Percentiles rank a stretch among this genome's conserved stretches.
These are phyloP conservation scores for Exophiala aquamarina DNA, from an alignment of 2,329 filamentous ascomycete genomes.

Conservation along the genomic window DNA sequence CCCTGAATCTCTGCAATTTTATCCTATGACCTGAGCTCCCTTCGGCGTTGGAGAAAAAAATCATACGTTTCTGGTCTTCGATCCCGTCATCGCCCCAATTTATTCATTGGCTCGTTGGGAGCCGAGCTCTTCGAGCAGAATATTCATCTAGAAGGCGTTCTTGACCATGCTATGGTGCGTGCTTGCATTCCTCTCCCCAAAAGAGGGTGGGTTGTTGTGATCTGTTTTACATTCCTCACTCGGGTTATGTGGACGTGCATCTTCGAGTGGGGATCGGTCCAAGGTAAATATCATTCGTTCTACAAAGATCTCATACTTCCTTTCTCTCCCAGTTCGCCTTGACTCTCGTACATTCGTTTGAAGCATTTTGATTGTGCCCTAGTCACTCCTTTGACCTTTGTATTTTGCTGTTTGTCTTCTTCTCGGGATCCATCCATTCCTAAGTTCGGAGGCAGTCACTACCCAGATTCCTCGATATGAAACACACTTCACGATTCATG, in stretches of 20 bases:
- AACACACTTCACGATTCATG: constrained; percentile 16
- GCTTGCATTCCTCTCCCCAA: constrained; percentile 14
- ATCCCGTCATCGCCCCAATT: not conserved
- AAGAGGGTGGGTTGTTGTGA: constrained; percentile 9
- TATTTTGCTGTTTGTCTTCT: constrained; percentile 3
- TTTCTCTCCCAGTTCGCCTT: constrained; percentile 12
- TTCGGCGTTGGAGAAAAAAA: too few relatives aligned
- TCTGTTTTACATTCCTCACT: constrained; percentile 23
- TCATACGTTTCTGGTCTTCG: not conserved
- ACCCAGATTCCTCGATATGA: constrained; percentile 16
- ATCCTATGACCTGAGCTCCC: too few relatives aligned
- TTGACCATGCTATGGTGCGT: constrained; percentile 19
- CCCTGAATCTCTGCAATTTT: too few relatives aligned
- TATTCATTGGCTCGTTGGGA: constrained; percentile 6
- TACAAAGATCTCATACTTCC: constrained; percentile 15
- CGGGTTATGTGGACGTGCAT: constrained; percentile 19
- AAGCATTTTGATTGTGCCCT: constrained; percentile 8
- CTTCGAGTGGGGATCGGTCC: constrained; percentile 11
- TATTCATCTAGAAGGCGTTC: constrained; percentile 9
- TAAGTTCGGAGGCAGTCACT: too few relatives aligned
- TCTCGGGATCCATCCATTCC: not conserved
- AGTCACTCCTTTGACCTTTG: constrained; percentile 22
- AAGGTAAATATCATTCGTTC: constrained; percentile 22
- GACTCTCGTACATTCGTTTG: constrained; percentile 23
- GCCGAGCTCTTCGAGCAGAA: not conserved